Evolutionary conservation across 2,329 filamentous ascomycete genomes (phyloP).

Genomic region (Penicillium corylophilum): DNA sequence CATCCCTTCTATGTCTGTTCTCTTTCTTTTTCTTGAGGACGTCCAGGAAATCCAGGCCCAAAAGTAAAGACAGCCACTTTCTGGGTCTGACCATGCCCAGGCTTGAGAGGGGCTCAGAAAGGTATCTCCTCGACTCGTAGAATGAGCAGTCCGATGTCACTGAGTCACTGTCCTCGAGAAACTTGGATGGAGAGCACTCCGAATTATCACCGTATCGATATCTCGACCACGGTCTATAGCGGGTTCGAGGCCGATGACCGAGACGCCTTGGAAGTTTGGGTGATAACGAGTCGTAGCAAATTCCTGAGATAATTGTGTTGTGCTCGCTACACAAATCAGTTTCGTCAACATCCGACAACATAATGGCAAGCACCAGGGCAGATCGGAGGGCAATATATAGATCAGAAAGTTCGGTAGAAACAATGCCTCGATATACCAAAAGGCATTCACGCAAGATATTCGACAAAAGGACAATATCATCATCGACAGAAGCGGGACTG

Average conservation of each 20-base stretch:
- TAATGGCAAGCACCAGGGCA: background rate
- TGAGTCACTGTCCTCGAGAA: background rate
- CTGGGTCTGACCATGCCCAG: background rate
- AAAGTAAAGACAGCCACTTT: background rate
- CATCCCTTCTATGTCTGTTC: background rate
- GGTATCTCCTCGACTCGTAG: background rate
- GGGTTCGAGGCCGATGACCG: background rate
- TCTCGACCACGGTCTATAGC: background rate
- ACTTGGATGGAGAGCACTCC: background rate
- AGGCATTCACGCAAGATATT: conserved; percentile 2
- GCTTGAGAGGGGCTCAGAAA: background rate
- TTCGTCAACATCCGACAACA: background rate
- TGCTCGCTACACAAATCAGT: background rate
- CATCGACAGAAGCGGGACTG: conserved; percentile 10
- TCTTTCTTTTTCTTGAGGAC: conserved; percentile 10
- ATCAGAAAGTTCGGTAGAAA: background rate
- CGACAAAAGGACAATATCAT: conserved; percentile 12
- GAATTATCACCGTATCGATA: background rate
- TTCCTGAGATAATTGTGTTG: background rate
- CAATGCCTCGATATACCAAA: conserved; percentile 4
- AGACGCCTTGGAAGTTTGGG: background rate
- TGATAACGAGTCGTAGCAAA: background rate
- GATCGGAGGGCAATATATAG: background rate
- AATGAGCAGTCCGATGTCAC: background rate
- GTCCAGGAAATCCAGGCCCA: conserved; percentile 7